Percentiles rank a stretch among this genome's conserved stretches.
Evolutionary conservation across 2,329 filamentous ascomycete species (phyloP).

Genomic region (Bertia moriformis): DNA sequence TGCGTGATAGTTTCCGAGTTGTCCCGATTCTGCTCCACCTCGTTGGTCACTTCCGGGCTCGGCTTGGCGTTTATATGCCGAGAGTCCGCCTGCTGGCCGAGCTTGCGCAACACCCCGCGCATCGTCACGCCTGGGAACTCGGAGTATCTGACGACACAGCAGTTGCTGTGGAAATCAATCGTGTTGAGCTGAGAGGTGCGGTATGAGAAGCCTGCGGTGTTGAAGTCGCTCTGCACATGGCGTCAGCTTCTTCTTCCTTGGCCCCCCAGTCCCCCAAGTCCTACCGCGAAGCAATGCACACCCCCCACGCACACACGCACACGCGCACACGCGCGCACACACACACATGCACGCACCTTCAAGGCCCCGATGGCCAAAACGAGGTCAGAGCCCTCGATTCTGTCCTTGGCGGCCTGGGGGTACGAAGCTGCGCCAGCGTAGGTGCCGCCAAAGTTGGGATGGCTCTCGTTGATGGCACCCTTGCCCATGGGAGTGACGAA

Average conservation of each 20-base stretch:
- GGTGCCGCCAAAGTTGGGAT: not conserved
- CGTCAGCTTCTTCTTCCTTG: too few species aligned
- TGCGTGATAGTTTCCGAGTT: conserved; percentile 41
- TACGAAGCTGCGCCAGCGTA: not conserved
- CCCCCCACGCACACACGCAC: not conserved
- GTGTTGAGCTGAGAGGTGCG: conserved; percentile 63
- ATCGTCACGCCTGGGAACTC: conserved; percentile 67
- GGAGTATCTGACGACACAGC: conserved; percentile 61
- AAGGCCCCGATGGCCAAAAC: not conserved
- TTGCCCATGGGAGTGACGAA: not conserved
- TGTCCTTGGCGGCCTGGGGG: too few species aligned
- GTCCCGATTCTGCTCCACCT: conserved; percentile 23
- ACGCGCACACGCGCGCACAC: not conserved
- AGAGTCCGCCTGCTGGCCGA: conserved; percentile 29
- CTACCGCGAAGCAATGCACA: not conserved
- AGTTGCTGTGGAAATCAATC: conserved; percentile 67
- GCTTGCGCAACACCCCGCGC: conserved; percentile 60
- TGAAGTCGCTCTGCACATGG: conserved; percentile 70
- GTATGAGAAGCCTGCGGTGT: conserved; percentile 74
- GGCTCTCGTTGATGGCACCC: too few species aligned
- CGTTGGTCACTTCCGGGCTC: conserved; percentile 8
- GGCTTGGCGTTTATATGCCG: conserved; percentile 13
- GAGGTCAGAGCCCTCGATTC: not conserved
- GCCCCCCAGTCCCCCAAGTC: too few species aligned
- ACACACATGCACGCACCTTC: not conserved